Conservation (phyloP, 192 early-diverging fungal species). For the Linnemannia schmuckeri region DNA sequence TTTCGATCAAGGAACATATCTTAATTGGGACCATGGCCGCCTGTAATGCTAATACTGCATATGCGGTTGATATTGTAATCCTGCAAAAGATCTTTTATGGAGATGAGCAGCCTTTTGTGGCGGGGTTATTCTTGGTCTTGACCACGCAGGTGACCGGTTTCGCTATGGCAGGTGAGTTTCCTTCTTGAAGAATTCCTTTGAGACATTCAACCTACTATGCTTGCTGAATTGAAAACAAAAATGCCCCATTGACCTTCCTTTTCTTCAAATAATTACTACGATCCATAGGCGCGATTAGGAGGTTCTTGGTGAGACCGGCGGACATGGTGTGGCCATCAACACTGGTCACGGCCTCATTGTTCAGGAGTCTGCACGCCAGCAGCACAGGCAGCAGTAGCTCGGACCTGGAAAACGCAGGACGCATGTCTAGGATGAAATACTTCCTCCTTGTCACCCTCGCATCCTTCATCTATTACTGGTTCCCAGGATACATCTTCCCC, state of each 20-base stretch:
- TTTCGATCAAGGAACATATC: constrained; percentile 74
- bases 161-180: constrained; percentile 46
- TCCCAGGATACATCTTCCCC: constrained; percentile 68
- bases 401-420: constrained; percentile 6
- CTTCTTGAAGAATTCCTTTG: constrained; percentile 3
- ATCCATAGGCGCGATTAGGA: constrained; percentile 29
- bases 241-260: neutral
- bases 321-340: constrained; percentile 88
- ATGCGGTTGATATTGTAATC: constrained; percentile 64
- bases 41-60: constrained; percentile 59
- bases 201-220: neutral
- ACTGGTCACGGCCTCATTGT: constrained; percentile 79
- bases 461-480: constrained; percentile 68
- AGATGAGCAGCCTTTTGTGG: constrained; percentile 60
- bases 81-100: constrained; percentile 63
- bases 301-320: constrained; percentile 82
- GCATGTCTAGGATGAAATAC: constrained; percentile 63
- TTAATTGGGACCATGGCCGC: constrained; percentile 68
- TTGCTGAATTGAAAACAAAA: neutral
- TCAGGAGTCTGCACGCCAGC: constrained; percentile 75
- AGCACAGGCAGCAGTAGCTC: constrained; percentile 18
- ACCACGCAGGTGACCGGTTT: constrained; percentile 63
- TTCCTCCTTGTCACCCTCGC: constrained; percentile 66
- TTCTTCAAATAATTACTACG: neutral
- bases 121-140: constrained; percentile 63